Conservation (phyloP, 2,329 filamentous ascomycete species). For the Rhinocladiella similis region DNA sequence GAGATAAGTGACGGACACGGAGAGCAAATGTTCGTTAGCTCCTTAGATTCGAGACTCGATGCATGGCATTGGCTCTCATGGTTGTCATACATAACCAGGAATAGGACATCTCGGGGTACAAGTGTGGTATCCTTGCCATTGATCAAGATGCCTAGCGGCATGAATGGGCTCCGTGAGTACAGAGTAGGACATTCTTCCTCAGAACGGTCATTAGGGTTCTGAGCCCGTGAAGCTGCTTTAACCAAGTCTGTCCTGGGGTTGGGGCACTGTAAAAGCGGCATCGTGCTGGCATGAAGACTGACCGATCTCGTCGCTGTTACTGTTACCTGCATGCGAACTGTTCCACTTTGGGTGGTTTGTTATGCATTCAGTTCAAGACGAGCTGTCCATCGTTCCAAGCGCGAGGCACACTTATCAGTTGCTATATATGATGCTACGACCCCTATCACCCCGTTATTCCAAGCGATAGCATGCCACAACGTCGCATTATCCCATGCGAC, state of each 20-base stretch:
- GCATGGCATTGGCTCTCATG: too few species aligned
- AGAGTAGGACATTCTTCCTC: too few species aligned
- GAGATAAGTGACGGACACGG: too few species aligned
- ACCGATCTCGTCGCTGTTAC: not conserved
- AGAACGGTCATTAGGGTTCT: not conserved
- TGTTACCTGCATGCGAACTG: conserved; percentile 1
- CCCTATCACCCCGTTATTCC: not conserved
- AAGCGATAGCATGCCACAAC: conserved; percentile 17
- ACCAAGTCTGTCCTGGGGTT: not conserved
- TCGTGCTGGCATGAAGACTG: not conserved
- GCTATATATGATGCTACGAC: not conserved
- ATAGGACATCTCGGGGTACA: too few species aligned
- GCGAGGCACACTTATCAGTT: not conserved
- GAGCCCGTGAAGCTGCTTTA: not conserved
- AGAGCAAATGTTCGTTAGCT: too few species aligned
- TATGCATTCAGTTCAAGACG: conserved; percentile 6
- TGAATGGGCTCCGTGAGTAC: too few species aligned
- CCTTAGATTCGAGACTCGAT: too few species aligned
- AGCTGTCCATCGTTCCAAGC: not conserved
- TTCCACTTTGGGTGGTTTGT: conserved; percentile 20
- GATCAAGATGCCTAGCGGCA: too few species aligned
- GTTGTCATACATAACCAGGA: too few species aligned
- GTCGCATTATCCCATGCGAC: conserved; percentile 14
- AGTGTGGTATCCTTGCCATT: too few species aligned
- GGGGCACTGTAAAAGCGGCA: not conserved